Evolutionary conservation across 208 protist species (phyloP).

Genomic region (Polymyxa betae): DNA sequence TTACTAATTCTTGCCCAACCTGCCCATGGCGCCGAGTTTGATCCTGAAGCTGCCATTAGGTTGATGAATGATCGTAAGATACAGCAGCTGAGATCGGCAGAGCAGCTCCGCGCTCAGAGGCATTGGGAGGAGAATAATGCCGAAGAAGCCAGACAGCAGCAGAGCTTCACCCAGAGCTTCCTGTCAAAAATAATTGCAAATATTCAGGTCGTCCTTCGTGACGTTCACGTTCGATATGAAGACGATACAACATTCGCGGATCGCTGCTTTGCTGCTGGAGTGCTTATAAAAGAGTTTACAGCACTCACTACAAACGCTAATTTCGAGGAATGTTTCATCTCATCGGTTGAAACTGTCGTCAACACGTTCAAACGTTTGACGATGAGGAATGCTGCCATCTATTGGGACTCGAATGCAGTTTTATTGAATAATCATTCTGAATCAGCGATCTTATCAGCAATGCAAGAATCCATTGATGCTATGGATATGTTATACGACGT

Average conservation of each 20-base stretch:
- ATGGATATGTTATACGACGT: not conserved
- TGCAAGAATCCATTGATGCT: not conserved
- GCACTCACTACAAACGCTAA: conserved; percentile 27
- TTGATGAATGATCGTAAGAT: not conserved
- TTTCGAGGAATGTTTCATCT: conserved; percentile 51
- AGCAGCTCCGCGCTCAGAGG: conserved; percentile 24
- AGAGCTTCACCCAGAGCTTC: conserved; percentile 1
- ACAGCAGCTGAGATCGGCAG: not conserved
- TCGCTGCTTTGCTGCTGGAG: not conserved
- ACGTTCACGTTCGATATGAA: conserved; percentile 42
- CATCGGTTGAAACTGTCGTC: not conserved
- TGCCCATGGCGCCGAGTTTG: not conserved
- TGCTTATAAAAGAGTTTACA: conserved; percentile 29
- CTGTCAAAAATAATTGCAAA: conserved; percentile 38
- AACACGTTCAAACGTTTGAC: conserved; percentile 25
- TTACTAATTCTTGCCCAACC: not conserved
- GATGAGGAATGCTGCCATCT: conserved; percentile 45
- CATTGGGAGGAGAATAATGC: conserved; percentile 53
- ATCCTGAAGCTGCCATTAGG: not conserved
- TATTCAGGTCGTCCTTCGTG: conserved; percentile 27
- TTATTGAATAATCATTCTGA: not conserved
- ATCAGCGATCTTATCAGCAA: not conserved
- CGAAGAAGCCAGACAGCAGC: conserved; percentile 18
- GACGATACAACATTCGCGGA: not conserved
- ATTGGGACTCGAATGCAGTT: conserved; percentile 40